These are phyloP conservation scores for Tricholoma saponaceum DNA, from an alignment of 768 basidiomycete species.

Conservation along the genomic window DNA sequence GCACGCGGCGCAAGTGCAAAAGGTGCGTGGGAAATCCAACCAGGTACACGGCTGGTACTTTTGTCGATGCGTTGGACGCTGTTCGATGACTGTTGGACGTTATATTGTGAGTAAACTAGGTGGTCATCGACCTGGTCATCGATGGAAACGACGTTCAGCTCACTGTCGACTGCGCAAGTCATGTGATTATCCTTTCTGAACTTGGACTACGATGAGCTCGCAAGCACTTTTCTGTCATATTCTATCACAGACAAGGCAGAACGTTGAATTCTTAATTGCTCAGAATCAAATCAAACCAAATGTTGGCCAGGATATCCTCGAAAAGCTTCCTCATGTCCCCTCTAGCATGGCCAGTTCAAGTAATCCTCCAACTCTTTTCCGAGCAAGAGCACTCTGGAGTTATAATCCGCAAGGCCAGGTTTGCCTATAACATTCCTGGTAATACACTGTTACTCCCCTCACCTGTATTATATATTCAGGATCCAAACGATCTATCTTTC, in stretches of 20 bases:
- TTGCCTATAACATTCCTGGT: constrained; percentile 11
- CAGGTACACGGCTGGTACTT: background rate
- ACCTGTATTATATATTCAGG: constrained; percentile 43
- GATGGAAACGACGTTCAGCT: too few relatives aligned
- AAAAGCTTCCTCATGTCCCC: constrained; percentile 37
- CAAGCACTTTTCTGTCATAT: constrained; percentile 56
- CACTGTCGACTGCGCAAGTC: background rate
- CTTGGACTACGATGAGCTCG: constrained; percentile 13
- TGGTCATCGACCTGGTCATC: too few relatives aligned
- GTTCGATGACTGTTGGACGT: too few relatives aligned
- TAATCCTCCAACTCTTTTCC: constrained; percentile 15
- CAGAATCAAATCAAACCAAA: constrained; percentile 48
- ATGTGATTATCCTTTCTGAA: background rate
- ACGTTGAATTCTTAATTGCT: constrained; percentile 53
- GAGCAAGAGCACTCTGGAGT: constrained; percentile 59
- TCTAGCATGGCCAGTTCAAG: constrained; percentile 7
- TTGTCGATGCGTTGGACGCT: too few relatives aligned
- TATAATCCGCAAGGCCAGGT: constrained; percentile 62
- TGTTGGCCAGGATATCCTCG: constrained; percentile 46
- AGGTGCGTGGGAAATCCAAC: background rate
- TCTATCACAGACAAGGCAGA: constrained; percentile 49
- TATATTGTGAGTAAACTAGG: too few relatives aligned
- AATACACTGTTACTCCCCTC: background rate
- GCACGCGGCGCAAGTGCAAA: background rate
- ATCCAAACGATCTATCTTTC: constrained; percentile 79